Percentiles rank a stretch among this genome's conserved stretches.
These are phyloP conservation scores for Begonia masoniana DNA, from an alignment of 306 rosid species.

Conservation along the genomic window DNA sequence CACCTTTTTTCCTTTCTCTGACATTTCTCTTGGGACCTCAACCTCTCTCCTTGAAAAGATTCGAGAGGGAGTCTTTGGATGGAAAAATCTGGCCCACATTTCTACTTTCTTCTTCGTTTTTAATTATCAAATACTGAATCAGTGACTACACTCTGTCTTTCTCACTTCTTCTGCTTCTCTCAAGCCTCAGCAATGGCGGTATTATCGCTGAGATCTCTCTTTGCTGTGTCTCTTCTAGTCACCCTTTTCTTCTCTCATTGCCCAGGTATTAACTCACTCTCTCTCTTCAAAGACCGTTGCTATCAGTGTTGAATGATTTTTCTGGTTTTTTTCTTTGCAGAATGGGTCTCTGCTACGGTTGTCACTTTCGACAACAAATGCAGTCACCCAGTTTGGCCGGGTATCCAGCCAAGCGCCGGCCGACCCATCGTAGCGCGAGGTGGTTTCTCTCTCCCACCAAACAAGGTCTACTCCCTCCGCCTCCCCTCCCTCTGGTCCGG, in stretches of 20 bases:
- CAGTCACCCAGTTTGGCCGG: slow-evolving; percentile 88
- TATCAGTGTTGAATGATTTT: background rate
- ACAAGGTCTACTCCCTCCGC: slow-evolving; percentile 39
- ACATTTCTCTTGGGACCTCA: slow-evolving; percentile 17
- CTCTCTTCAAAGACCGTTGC: background rate
- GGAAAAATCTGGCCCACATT: slow-evolving; percentile 5
- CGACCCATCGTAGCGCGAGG: slow-evolving; percentile 69
- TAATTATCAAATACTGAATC: background rate
- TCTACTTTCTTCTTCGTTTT: slow-evolving; percentile 1
- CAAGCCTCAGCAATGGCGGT: slow-evolving; percentile 22
- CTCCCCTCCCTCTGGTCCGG: slow-evolving; percentile 90
- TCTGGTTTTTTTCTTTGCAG: background rate
- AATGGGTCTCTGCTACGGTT: slow-evolving; percentile 20
- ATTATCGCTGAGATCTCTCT: slow-evolving; percentile 8
- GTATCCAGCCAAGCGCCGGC: slow-evolving; percentile 81
- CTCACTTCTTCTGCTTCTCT: background rate
- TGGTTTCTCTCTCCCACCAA: slow-evolving; percentile 60
- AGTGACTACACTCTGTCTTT: slow-evolving; percentile 9
- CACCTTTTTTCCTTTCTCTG: slow-evolving; percentile 13
- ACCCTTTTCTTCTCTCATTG: slow-evolving; percentile 15
- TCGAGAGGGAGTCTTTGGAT: background rate
- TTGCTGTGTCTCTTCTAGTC: slow-evolving; percentile 21
- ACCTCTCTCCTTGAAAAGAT: background rate
- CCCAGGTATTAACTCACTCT: slow-evolving; percentile 21
- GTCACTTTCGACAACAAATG: slow-evolving; percentile 61